Evolutionary conservation across 2,329 filamentous ascomycete species (phyloP), one percentile per base, ranked within the genome.

Genomic region (Diaporthe citri): DNA sequence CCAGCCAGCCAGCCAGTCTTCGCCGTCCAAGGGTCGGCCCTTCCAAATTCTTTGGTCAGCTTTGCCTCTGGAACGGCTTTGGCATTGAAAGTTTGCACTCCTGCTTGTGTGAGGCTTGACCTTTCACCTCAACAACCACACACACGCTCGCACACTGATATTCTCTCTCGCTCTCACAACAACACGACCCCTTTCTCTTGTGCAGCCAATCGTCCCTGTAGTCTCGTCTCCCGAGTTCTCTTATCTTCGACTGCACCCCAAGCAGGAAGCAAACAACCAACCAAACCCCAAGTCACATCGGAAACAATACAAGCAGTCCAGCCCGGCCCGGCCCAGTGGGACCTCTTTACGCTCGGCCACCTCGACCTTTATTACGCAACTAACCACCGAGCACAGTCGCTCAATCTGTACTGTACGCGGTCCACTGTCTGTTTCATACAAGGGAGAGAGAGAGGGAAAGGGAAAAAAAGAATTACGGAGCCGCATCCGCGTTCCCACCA

Each of bases 11-110:
- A 43, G 57, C 43, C 62, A 52, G 31, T 31, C 46, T n/a, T 55
- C 46, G 34, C 64, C 62, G 15, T 67, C 46, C 64, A 39, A 41
- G 34, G 31, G 46, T 55, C 64, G 62, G 43, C 28, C 46, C 43
- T 67, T 48, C 62, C 62, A 48, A 52, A 51, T 51, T 67, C 34
- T 67, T 67, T 67, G 64, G 64, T 69, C 64, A 69, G 64, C 64
- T 69, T 69, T 55, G 64, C 48, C 64, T 69, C 64, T 69, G 34
- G 64, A 48, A 69, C 64, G 64, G 64, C 31, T 39, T 20, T 69
- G 64, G 46, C 46, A 69, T 51, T 69, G 64, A 69, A 55, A 69
- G 46, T 67, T 67, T 67, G 62, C 62, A n/a, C 62, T 39, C 48
- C 4, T 41, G 46, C 64, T 55, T 25, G 46, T 69, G n/a, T 41